Conservation (phyloP, 148 eudicot species). For the Diospyros lotus region DNA sequence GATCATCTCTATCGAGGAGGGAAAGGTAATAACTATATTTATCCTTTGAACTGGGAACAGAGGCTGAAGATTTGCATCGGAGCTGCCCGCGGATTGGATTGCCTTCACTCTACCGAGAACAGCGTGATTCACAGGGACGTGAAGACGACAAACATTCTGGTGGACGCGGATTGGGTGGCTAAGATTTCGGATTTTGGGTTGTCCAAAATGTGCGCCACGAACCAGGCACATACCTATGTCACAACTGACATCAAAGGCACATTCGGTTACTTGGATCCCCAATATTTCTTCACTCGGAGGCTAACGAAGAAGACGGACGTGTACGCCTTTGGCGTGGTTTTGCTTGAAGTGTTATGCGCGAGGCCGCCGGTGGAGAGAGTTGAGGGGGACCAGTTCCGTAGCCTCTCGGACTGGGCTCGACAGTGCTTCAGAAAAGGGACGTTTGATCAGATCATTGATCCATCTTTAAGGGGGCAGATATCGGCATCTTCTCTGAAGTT, state of each 20-base stretch:
- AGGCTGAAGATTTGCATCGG: constrained; percentile 26
- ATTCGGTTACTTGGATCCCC: constrained; percentile 23
- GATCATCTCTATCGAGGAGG: constrained; percentile 16
- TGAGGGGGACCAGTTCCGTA: not conserved
- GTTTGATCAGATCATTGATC: constrained; percentile 12
- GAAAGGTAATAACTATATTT: not conserved
- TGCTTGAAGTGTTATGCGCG: constrained; percentile 23
- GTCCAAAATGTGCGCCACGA: constrained; percentile 13
- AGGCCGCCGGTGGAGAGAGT: constrained; percentile 9
- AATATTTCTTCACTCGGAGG: constrained; percentile 9
- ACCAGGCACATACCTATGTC: constrained; percentile 13
- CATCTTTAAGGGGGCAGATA: not conserved
- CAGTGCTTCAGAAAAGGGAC: constrained; percentile 8
- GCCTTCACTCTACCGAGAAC: constrained; percentile 20
- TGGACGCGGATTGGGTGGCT: constrained; percentile 21
- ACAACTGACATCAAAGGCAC: constrained; percentile 23
- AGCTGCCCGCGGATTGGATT: constrained; percentile 22
- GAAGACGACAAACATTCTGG: constrained; percentile 20
- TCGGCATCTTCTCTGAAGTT: not conserved
- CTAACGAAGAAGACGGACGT: constrained; percentile 22
- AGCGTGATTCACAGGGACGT: constrained; percentile 20
- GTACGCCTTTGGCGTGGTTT: constrained; percentile 26
- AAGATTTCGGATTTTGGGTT: constrained; percentile 30
- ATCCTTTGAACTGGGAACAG: constrained; percentile 20
- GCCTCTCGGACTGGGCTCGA: constrained; percentile 12